Percentiles rank a stretch among this genome's conserved stretches.
Evolutionary conservation across 1,284 basidiomycete species (phyloP).

Genomic region (Rhodotorula sp.): DNA sequence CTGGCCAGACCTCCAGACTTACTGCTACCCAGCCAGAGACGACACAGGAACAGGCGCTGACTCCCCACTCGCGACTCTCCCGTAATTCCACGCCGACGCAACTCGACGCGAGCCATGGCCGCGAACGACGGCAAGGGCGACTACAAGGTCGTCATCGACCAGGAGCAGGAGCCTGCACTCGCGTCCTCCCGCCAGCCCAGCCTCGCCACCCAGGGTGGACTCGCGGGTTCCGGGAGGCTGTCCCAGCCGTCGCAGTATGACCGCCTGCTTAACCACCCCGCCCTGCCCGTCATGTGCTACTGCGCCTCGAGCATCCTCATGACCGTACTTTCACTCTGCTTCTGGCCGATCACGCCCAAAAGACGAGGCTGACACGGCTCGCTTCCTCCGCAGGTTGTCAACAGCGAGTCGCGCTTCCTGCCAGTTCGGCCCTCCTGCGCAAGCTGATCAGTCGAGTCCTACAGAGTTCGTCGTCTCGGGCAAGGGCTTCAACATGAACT

Average conservation of each 20-base stretch:
- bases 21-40: not conserved
- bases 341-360: not conserved
- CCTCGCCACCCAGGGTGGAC: not conserved
- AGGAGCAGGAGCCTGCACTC: slow-evolving; percentile 17
- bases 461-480: slow-evolving; percentile 90
- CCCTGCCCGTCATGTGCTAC: slow-evolving; percentile 81
- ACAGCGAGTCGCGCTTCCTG: slow-evolving; percentile 9
- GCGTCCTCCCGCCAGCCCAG: slow-evolving; percentile 1
- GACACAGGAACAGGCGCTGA: not conserved
- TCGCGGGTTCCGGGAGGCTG: not conserved
- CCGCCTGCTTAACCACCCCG: slow-evolving; percentile 49
- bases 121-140: slow-evolving; percentile 23
- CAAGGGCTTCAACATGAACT: slow-evolving; percentile 91
- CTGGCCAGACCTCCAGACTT: not conserved
- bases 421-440: not conserved
- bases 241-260: not conserved
- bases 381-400: slow-evolving; percentile 15
- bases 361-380: not conserved
- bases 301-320: slow-evolving; percentile 93
- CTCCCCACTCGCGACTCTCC: not conserved
- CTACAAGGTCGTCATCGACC: slow-evolving; percentile 33
- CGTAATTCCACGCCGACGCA: not conserved
- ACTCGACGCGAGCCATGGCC: not conserved
- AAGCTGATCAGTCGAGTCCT: no score
- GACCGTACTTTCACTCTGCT: slow-evolving; percentile 64